phyloP scores from a whole-genome alignment of 1,284 basidiomycete genomes.

The Coniferiporia weirii region DNA sequence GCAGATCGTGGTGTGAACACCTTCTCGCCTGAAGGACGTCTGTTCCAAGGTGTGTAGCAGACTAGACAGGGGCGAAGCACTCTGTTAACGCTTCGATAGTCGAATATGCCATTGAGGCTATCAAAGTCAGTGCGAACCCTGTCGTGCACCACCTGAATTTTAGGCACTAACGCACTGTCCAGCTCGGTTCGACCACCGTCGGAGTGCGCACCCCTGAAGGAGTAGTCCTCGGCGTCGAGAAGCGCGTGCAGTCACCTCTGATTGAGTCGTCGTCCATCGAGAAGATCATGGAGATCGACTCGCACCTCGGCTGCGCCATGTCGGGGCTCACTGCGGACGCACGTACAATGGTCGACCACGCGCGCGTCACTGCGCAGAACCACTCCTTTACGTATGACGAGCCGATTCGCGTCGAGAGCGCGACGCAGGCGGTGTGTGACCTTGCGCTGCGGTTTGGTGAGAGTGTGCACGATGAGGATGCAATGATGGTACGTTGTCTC shows the following conservation, averaged over 20 bases:
- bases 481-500: slow-evolving; percentile 72
- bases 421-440: slow-evolving; percentile 97
- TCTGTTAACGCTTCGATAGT: slow-evolving; percentile 44
- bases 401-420: slow-evolving; percentile 93
- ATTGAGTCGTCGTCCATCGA: slow-evolving; percentile 96
- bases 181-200: slow-evolving; percentile 98
- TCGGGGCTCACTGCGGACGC: slow-evolving; percentile 97
- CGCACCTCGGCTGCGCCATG: slow-evolving; percentile 97
- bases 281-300: slow-evolving; percentile 99
- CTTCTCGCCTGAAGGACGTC: slow-evolving; percentile 94
- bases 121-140: slow-evolving; percentile 61
- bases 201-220: slow-evolving; percentile 87
- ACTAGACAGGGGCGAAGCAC: not conserved
- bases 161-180: slow-evolving; percentile 20
- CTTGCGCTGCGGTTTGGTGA: slow-evolving; percentile 96
- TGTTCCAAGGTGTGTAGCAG: slow-evolving; percentile 72
- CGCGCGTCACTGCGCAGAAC: slow-evolving; percentile 94
- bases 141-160: not conserved
- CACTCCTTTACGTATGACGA: slow-evolving; percentile 98
- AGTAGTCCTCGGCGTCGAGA: slow-evolving; percentile 94
- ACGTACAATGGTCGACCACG: slow-evolving; percentile 99
- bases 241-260: slow-evolving; percentile 95
- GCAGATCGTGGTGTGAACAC: slow-evolving; percentile 97
- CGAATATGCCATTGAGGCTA: slow-evolving; percentile 99
- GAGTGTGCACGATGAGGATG: slow-evolving; percentile 98